Percentiles rank a stretch among this genome's conserved stretches.
Conservation (phyloP, 2,329 filamentous ascomycete species). For the Teratosphaeria viscida region DNA sequence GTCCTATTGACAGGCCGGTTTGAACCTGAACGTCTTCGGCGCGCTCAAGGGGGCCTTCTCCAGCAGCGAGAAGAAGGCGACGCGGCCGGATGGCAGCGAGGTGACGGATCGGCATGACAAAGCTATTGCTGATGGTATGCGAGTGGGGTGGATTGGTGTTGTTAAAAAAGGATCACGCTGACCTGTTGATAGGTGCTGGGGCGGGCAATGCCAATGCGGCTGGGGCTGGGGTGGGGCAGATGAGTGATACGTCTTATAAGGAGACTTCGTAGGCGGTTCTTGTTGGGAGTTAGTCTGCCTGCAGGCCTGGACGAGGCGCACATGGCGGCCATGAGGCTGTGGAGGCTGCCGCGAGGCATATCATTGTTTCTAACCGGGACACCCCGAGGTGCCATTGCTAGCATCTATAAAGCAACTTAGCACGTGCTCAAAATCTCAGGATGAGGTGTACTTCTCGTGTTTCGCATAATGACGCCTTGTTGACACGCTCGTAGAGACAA, state of each 20-base stretch:
- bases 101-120: constrained; percentile 21
- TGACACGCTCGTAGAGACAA: background rate
- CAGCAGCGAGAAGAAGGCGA: constrained; percentile 23
- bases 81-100: constrained; percentile 20
- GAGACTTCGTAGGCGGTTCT: background rate
- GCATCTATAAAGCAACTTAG: constrained; percentile 4
- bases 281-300: background rate
- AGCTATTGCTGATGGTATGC: constrained; percentile 18
- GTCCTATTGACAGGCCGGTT: constrained; percentile 20
- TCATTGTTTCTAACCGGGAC: background rate
- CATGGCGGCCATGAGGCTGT: no score
- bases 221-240: constrained; percentile 17
- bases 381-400: background rate
- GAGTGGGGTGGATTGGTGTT: background rate
- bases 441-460: constrained; percentile 3
- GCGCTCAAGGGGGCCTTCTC: constrained; percentile 26
- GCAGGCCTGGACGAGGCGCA: no score
- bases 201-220: constrained; percentile 16
- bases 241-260: constrained; percentile 9
- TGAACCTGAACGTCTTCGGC: constrained; percentile 29
- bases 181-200: constrained; percentile 15
- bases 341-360: background rate
- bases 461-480: background rate
- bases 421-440: background rate
- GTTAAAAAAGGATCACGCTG: background rate